phyloP scores from a whole-genome alignment of 345 rosid genomes.

The Brassica cretica region DNA sequence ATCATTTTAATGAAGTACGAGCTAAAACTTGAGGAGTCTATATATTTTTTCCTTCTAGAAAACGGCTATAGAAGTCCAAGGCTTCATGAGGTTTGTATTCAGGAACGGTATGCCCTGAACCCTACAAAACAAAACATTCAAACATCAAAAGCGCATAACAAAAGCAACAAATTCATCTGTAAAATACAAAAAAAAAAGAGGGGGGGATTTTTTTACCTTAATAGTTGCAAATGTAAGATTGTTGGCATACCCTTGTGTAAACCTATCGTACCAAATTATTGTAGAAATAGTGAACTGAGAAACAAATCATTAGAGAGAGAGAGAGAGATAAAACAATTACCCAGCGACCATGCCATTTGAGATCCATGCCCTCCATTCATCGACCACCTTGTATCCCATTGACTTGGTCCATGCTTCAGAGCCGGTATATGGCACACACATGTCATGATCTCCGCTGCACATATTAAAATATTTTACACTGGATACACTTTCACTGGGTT shows the following conservation, averaged over 20 bases:
- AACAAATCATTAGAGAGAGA: neutral
- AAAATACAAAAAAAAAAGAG: neutral
- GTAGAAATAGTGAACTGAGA: neutral
- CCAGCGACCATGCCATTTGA: constrained; percentile 71
- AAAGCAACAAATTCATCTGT: neutral
- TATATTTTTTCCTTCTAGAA: constrained; percentile 58
- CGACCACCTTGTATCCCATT: constrained; percentile 64
- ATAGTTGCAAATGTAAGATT: constrained; percentile 80
- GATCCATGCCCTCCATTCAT: constrained; percentile 88
- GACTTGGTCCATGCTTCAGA: constrained; percentile 91
- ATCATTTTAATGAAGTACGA: neutral
- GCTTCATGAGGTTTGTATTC: constrained; percentile 86
- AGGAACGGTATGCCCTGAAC: constrained; percentile 91
- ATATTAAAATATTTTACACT: neutral
- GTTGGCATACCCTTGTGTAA: constrained; percentile 69
- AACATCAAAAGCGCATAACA: neutral
- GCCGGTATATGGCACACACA: constrained; percentile 93
- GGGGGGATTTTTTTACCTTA: constrained; percentile 47
- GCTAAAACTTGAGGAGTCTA: constrained; percentile 18
- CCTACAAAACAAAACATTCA: constrained; percentile 47
- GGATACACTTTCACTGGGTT: neutral
- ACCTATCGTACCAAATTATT: constrained; percentile 44
- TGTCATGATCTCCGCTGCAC: constrained; percentile 86
- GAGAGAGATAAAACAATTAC: constrained; percentile 37
- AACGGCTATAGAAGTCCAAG: constrained; percentile 72